phyloP scores from a whole-genome alignment of 257 asterid species.

The Solanum commersonii region DNA sequence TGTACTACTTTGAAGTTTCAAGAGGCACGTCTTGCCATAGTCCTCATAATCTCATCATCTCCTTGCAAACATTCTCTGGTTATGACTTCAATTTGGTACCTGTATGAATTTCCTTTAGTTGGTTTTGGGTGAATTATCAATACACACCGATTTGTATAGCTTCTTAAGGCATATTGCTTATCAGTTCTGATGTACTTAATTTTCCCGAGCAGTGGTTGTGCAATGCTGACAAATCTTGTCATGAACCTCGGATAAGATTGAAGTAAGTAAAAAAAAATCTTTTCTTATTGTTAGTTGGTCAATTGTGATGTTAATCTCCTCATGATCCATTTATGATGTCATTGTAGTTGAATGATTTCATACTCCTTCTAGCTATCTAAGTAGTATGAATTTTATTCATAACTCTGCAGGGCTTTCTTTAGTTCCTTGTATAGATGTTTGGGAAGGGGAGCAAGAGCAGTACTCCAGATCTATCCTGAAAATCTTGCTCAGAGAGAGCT shows the following conservation, averaged over 20 bases:
- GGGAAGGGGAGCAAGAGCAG: slow-evolving; percentile 96
- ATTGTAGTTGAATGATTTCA: background rate
- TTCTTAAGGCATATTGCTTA: background rate
- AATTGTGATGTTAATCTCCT: background rate
- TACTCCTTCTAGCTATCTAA: background rate
- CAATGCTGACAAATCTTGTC: slow-evolving; percentile 95
- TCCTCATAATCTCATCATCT: background rate
- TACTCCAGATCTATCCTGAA: slow-evolving; percentile 86
- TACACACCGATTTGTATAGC: background rate
- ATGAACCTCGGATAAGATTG: slow-evolving; percentile 88
- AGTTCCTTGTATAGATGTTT: slow-evolving; percentile 76
- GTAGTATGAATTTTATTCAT: background rate
- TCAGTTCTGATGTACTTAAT: background rate
- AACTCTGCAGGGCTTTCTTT: slow-evolving; percentile 67
- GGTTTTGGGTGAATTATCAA: background rate
- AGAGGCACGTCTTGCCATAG: background rate
- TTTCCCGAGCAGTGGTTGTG: slow-evolving; percentile 74
- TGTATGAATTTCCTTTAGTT: background rate
- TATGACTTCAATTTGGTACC: background rate
- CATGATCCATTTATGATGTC: background rate
- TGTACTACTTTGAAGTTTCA: background rate
- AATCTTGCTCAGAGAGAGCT: slow-evolving; percentile 82
- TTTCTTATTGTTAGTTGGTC: background rate
- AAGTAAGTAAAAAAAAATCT: slow-evolving; percentile 37
- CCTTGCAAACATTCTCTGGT: background rate